Evolutionary conservation across 2,329 filamentous ascomycete species (phyloP), one percentile per base, ranked within the genome.

Genomic region (Paraphaeosphaeria sporulosa): DNA sequence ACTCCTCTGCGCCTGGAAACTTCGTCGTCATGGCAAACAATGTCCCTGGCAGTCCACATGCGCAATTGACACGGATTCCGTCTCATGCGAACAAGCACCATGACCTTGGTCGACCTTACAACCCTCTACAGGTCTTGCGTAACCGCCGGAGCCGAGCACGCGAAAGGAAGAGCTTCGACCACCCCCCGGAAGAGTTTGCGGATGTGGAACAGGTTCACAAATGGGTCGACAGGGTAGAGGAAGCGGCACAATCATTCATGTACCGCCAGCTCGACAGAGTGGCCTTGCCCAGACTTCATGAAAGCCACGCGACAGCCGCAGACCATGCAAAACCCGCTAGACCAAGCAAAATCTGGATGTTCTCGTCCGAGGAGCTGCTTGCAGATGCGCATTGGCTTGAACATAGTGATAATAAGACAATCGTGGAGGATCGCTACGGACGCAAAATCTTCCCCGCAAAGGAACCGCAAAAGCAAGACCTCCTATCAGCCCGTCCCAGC

Each of bases 361-460:
- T 94, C 19, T 87, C 90, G 47, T 92, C 94, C 0, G 89, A 91
- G 58, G 94, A 98, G 74, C 85, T 97, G 76, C 82, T 98, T 49
- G 94, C 94, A 4, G 95, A 99, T 80, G 85, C 90, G 1, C 92
- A 94, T 71, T 99, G 95, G 95, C 80, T 96, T 23, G 93, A 97
- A 74, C 89, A 94, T 70, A 87, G 86, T 34, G 83, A 89, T 59
- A 93, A 97, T 77, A 96, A 94, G 75, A 85, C 84, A 55, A 82
- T 93, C 30, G 90, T 97, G 44, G 91, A 96, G 72, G 91, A 97
- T 76, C 87, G 89, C 15, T 83, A 92, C 69, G 93, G 93, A 71
- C 85, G 86, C 50, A 89, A 86, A 59, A 87, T 97, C 15, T 96
- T 91, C 63, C 65, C 70, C 17, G 62, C 68, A 4, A 71, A 61